Percentiles rank a stretch among this genome's conserved stretches.
phyloP scores from a whole-genome alignment of 768 basidiomycete species.

The Pholiota molesta region DNA sequence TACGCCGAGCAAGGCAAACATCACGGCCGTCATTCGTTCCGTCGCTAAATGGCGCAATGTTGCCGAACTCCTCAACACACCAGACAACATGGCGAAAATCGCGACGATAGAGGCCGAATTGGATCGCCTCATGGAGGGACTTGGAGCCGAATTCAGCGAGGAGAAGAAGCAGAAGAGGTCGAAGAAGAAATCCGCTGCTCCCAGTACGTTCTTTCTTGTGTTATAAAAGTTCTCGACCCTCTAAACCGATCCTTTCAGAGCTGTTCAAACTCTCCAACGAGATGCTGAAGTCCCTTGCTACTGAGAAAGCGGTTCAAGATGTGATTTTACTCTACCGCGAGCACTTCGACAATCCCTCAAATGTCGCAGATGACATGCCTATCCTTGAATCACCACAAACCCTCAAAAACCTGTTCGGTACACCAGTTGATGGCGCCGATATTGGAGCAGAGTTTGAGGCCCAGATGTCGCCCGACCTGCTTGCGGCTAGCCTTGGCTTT shows the following conservation, averaged over 20 bases:
- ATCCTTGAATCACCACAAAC: no score
- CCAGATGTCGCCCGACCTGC: no score
- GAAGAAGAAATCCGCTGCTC: neutral
- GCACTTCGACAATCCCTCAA: no score
- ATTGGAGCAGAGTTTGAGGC: no score
- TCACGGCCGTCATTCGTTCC: constrained; percentile 20
- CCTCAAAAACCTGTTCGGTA: no score
- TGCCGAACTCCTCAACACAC: neutral
- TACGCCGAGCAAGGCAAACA: constrained; percentile 16
- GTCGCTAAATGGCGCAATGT: constrained; percentile 24
- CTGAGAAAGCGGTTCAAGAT: no score
- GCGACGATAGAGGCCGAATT: constrained; percentile 20
- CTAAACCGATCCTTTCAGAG: constrained; percentile 24
- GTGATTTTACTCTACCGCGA: no score
- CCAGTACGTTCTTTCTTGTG: neutral
- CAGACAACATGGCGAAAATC: constrained; percentile 11
- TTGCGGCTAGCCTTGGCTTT: no score
- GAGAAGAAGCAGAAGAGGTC: neutral
- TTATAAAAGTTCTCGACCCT: constrained; percentile 4
- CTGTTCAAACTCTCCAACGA: neutral
- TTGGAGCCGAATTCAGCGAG: constrained; percentile 15
- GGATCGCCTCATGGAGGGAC: constrained; percentile 15
- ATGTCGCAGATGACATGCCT: no score
- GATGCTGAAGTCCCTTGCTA: no score
- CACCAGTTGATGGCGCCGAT: no score